Evolutionary conservation across 2,329 filamentous ascomycete species (phyloP).

Genomic region (Fusarium illudens): DNA sequence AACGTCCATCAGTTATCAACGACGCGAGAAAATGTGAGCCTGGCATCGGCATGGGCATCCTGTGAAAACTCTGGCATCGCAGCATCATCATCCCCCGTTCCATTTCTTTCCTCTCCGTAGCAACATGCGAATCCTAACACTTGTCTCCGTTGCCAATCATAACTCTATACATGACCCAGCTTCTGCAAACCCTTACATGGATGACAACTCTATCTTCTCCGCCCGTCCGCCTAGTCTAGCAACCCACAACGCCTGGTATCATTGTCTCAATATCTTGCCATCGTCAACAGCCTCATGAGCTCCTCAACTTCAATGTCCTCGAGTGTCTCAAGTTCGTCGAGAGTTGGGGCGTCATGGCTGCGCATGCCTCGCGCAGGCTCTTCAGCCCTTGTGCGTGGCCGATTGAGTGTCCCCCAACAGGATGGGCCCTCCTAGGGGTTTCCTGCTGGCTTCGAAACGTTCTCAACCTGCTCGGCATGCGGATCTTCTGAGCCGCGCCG

Average conservation of each 20-base stretch:
- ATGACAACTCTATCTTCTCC: conserved; percentile 24
- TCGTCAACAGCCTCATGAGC: conserved; percentile 37
- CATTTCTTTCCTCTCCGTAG: conserved; percentile 40
- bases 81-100: conserved; percentile 41
- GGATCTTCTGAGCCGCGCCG: conserved; percentile 21
- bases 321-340: conserved; percentile 42
- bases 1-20: conserved; percentile 24
- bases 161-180: conserved; percentile 36
- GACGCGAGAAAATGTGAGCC: conserved; percentile 38
- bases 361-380: conserved; percentile 9
- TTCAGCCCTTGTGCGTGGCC: conserved; percentile 14
- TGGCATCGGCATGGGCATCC: conserved; percentile 35
- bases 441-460: conserved; percentile 28
- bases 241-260: conserved; percentile 38
- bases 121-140: conserved; percentile 35
- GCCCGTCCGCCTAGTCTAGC: conserved; percentile 30
- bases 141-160: conserved; percentile 34
- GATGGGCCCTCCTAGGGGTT: conserved; percentile 32
- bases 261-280: conserved; percentile 31
- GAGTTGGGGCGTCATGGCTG: conserved; percentile 4
- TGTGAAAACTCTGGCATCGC: conserved; percentile 41
- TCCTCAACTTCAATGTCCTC: conserved; percentile 43
- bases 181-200: conserved; percentile 24
- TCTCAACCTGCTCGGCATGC: conserved; percentile 34
- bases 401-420: conserved; percentile 25